Conservation (phyloP, 306 rosid species). For the Quercus mongolica region DNA sequence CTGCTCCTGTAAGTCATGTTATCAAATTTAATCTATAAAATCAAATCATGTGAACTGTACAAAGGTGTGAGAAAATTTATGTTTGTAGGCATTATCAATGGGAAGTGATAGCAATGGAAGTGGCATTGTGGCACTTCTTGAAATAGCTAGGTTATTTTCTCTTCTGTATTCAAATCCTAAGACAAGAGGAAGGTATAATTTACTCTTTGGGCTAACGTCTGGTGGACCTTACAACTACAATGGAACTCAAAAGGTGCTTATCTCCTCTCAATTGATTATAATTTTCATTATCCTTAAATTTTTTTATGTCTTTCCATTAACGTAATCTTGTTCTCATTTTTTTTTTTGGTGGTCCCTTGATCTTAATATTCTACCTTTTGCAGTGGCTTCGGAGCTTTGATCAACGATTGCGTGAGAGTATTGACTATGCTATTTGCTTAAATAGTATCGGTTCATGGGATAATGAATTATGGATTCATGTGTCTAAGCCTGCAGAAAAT, state of each 20-base stretch:
- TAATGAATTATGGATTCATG: constrained; percentile 87
- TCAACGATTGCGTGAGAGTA: constrained; percentile 91
- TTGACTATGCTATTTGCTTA: constrained; percentile 94
- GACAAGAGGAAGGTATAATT: constrained; percentile 94
- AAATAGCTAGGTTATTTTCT: constrained; percentile 95
- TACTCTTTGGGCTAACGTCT: constrained; percentile 92
- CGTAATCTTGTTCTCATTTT: not conserved
- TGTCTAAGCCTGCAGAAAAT: constrained; percentile 97
- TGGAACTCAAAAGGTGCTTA: constrained; percentile 85
- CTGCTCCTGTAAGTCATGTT: constrained; percentile 82
- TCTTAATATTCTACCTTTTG: constrained; percentile 22
- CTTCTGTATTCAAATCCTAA: constrained; percentile 88
- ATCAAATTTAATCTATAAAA: constrained; percentile 12
- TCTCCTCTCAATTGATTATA: constrained; percentile 2
- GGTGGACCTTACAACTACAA: constrained; percentile 98
- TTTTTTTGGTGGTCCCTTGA: constrained; percentile 8
- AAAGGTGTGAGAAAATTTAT: constrained; percentile 26
- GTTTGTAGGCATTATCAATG: constrained; percentile 80
- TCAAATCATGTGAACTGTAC: constrained; percentile 17
- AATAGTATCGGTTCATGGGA: constrained; percentile 96
- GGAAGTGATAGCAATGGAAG: constrained; percentile 99
- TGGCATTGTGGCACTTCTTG: constrained; percentile 93
- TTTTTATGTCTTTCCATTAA: constrained; percentile 8
- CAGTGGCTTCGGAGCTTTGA: constrained; percentile 99
- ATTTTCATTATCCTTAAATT: constrained; percentile 12